Evolutionary conservation across 148 eudicot species (phyloP).

Genomic region (Arbutus unedo): DNA sequence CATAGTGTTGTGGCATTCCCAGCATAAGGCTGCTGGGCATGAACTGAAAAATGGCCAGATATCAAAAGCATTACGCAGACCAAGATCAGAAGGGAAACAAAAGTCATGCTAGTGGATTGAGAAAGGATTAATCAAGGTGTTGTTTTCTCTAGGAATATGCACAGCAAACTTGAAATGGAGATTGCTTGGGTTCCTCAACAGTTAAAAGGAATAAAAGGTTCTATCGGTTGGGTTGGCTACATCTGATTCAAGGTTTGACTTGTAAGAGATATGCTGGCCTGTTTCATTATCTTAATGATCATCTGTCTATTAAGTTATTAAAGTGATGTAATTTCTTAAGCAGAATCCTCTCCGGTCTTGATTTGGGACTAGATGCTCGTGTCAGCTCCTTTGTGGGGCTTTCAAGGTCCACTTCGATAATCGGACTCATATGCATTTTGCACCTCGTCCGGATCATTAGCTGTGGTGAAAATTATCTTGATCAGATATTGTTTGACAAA

Average conservation of each 20-base stretch:
- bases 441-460: no score
- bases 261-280: no score
- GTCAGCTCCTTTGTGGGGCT: no score
- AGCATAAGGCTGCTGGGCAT: constrained; percentile 67
- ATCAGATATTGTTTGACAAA: no score
- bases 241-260: not conserved
- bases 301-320: not conserved
- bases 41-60: constrained; percentile 17
- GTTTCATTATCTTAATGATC: no score
- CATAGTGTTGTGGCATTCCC: constrained; percentile 32
- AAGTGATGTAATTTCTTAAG: not conserved
- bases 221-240: not conserved
- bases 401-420: no score
- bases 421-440: no score
- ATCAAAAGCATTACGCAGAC: constrained; percentile 21
- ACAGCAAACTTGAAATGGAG: no score
- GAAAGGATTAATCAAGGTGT: constrained; percentile 52
- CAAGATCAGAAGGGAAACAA: not conserved
- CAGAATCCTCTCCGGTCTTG: no score
- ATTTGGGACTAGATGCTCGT: no score
- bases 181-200: not conserved
- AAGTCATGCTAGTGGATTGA: constrained; percentile 7
- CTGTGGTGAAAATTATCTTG: no score
- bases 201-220: not conserved
- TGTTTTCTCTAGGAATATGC: not conserved